Evolutionary conservation across 768 basidiomycete species (phyloP).

Genomic region (Cubamyces lactineus): DNA sequence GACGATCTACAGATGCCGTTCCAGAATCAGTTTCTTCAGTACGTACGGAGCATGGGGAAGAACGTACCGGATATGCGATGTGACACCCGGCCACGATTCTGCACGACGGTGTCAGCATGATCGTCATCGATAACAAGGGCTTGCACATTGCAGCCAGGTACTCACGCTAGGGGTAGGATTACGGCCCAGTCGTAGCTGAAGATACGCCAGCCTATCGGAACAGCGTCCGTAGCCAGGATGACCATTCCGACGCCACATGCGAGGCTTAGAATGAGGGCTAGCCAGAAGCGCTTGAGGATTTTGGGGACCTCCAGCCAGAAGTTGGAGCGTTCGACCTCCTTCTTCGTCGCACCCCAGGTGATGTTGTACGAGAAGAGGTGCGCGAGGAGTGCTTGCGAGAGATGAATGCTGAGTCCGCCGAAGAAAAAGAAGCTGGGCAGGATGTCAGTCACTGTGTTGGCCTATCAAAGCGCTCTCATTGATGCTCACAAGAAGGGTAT

Average conservation of each 20-base stretch:
- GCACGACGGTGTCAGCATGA: neutral
- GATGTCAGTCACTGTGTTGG: neutral
- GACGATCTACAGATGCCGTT: conserved; percentile 53
- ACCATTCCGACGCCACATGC: conserved; percentile 54
- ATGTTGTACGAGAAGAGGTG: conserved; percentile 65
- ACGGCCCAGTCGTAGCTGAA: conserved; percentile 67
- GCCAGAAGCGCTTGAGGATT: conserved; percentile 79
- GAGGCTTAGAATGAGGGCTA: conserved; percentile 59
- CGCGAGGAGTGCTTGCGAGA: conserved; percentile 53
- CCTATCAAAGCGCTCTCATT: neutral
- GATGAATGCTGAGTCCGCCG: conserved; percentile 57
- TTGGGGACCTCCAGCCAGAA: conserved; percentile 90
- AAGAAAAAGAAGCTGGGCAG: conserved; percentile 52
- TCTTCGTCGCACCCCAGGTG: conserved; percentile 62
- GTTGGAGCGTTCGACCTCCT: conserved; percentile 86
- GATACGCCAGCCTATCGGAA: conserved; percentile 69
- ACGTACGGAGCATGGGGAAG: neutral
- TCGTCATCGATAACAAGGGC: neutral
- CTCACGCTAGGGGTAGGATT: conserved; percentile 71
- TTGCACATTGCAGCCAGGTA: conserved; percentile 25
- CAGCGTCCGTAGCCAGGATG: conserved; percentile 52
- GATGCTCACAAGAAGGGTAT: conserved; percentile 72
- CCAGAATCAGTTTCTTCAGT: neutral
- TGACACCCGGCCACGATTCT: conserved; percentile 69
- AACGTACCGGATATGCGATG: conserved; percentile 74